Base-by-base conservation (phyloP, 495 filamentous ascomycete species). In the Talaromyces adpressus region DNA sequence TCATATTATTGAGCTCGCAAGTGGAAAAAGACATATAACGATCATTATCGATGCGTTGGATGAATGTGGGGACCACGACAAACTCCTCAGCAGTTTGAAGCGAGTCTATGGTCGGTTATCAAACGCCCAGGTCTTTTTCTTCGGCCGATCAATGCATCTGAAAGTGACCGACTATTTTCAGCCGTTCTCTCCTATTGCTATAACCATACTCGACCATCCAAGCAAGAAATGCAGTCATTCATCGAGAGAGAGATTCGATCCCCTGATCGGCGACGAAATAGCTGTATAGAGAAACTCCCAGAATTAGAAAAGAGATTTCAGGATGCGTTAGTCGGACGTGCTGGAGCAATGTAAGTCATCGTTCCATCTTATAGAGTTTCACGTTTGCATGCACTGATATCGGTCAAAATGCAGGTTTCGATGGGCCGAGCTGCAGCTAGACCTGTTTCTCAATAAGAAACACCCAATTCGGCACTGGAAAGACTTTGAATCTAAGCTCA, bases 31-130 rank as follows among this genome's bases (percentile, higher is more conserved):
- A 41, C 62, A 51, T 1, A 27, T 70, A 16, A 64, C 32, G 0
- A 23, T 68, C 25, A 66, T 70, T 57, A 64, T 70, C 23, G 66
- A 70, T 64, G 68, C 66, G 20, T 30, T 70, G 11, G 66, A 70
- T 60, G 68, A 70, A 54, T 54, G 51, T 18, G 18, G 51, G 6
- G 36, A 41, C 36, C 36, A 41, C 36, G 36, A 41, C 6, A 41
- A 6, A 41, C 36, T 41, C 6, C 36, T 41, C 36, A 14, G 36
- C 6, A 41, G 36, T 14, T 14, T 41, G 36, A 41, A 41, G 36
- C 36, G 36, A 41, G 36, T 41, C 36, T 41, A 41, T 41, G 36
- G 6, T 14, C 36, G 14, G 36, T 41, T 14, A 41, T 41, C 36
- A 41, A 41, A 41, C 14, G 14, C 14, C 36, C 36, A 41, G 6